phyloP scores from a whole-genome alignment of 2,329 filamentous ascomycete species.

The Arthrinium phaeospermum region DNA sequence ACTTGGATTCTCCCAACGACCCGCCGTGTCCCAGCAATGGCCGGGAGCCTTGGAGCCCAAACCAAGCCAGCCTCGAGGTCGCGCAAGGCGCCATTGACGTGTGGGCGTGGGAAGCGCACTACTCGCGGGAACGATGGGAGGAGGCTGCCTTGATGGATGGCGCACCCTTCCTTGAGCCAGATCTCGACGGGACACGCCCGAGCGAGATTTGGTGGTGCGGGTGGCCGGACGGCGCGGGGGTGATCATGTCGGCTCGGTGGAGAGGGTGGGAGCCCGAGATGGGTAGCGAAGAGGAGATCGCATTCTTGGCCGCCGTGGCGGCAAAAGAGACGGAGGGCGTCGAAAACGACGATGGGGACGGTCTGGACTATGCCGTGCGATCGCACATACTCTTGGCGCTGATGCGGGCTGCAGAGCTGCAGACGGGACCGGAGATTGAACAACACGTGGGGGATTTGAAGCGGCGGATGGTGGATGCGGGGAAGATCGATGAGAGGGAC shows the following conservation, averaged over 20 bases:
- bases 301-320: constrained; percentile 28
- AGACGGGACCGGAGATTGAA: neutral
- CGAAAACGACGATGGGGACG: neutral
- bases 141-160: neutral
- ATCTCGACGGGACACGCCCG: neutral
- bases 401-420: constrained; percentile 20
- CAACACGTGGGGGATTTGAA: constrained; percentile 17
- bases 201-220: constrained; percentile 11
- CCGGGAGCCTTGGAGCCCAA: neutral
- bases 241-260: neutral
- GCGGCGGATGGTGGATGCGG: constrained; percentile 9
- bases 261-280: constrained; percentile 28
- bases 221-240: constrained; percentile 11
- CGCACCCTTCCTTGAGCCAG: neutral
- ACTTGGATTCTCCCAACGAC: neutral
- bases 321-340: constrained; percentile 24
- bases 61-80: neutral
- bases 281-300: constrained; percentile 28
- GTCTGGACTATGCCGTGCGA: constrained; percentile 25
- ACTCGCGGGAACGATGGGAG: neutral
- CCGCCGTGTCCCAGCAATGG: neutral
- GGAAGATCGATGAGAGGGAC: constrained; percentile 8
- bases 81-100: neutral
- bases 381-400: constrained; percentile 28
- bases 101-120: constrained; percentile 14